Conservation (phyloP, 2,329 filamentous ascomycete species). For the Phoma herbarum region DNA sequence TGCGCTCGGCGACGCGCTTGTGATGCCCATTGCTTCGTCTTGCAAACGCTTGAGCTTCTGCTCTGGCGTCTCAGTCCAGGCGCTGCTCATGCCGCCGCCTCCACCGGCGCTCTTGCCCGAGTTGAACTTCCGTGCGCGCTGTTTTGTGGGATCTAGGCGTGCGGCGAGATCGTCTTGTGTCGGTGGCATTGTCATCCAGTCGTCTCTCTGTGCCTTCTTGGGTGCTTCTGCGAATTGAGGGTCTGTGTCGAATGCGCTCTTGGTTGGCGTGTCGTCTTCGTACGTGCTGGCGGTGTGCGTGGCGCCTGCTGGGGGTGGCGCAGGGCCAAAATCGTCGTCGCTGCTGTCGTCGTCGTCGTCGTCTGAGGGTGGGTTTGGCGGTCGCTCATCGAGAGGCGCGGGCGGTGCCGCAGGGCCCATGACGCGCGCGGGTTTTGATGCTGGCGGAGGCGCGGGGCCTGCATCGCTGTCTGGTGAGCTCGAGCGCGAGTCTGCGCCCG, state of each 20-base stretch:
- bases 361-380: conserved; percentile 50
- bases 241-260: conserved; percentile 47
- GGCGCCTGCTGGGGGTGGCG: conserved; percentile 50
- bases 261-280: conserved; percentile 11
- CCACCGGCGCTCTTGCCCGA: conserved; percentile 68
- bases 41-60: conserved; percentile 83
- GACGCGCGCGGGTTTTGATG: conserved; percentile 47
- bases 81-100: conserved; percentile 61
- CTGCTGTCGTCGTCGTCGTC: conserved; percentile 48
- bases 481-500: not conserved
- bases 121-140: conserved; percentile 83
- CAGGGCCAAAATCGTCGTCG: conserved; percentile 58
- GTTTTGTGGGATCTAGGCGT: conserved; percentile 82
- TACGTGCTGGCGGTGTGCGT: conserved; percentile 24
- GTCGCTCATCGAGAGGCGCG: conserved; percentile 57
- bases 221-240: conserved; percentile 40
- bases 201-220: conserved; percentile 73
- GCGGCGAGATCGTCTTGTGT: conserved; percentile 61
- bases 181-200: conserved; percentile 65
- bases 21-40: conserved; percentile 82
- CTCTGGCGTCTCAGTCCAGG: conserved; percentile 93
- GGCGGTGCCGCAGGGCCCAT: conserved; percentile 65
- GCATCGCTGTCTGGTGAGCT: not conserved
- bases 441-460: conserved; percentile 51
- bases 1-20: conserved; percentile 43